phyloP scores from a whole-genome alignment of 2,329 filamentous ascomycete species.

The Neofusicoccum kwambonambiense region DNA sequence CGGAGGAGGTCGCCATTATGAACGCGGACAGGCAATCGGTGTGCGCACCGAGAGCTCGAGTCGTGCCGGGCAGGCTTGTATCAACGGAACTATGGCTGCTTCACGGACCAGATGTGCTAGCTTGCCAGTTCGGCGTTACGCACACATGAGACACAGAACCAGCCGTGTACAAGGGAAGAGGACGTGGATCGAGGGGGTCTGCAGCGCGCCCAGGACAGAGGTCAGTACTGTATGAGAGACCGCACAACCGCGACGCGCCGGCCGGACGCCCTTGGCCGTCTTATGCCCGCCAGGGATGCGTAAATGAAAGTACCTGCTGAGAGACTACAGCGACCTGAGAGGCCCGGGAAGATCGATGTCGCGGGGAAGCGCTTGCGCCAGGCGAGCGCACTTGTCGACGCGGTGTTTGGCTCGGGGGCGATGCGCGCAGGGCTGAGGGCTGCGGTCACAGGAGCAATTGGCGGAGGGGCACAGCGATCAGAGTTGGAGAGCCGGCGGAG shows the following conservation, averaged over 20 bases:
- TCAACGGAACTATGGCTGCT: conserved; percentile 12
- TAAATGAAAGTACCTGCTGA: conserved; percentile 11
- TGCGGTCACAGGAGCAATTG: conserved; percentile 1
- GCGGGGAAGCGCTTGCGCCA: conserved; percentile 5
- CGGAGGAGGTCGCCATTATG: conserved; percentile 3
- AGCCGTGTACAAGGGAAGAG: conserved; percentile 14
- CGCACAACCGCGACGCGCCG: background rate
- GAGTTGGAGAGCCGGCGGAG: background rate
- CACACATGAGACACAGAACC: conserved; percentile 15
- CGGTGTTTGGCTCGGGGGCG: too few relatives aligned
- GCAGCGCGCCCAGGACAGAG: conserved; percentile 1
- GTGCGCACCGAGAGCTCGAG: background rate
- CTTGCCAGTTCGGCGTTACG: conserved; percentile 5
- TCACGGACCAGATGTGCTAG: conserved; percentile 8
- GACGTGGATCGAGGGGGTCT: conserved; percentile 5
- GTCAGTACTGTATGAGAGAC: background rate
- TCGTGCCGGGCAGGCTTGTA: conserved; percentile 2
- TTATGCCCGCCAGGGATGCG: conserved; percentile 9
- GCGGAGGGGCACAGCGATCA: conserved; percentile 8
- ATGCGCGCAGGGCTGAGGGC: conserved; percentile 1
- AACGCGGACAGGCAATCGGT: background rate
- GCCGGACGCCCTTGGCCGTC: background rate
- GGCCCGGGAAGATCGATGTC: background rate
- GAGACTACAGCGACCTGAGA: background rate
- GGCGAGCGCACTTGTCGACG: background rate